These are phyloP conservation scores for Diplosphaera chodatii DNA, from an alignment of 139 green algal species.

Conservation along the genomic window DNA sequence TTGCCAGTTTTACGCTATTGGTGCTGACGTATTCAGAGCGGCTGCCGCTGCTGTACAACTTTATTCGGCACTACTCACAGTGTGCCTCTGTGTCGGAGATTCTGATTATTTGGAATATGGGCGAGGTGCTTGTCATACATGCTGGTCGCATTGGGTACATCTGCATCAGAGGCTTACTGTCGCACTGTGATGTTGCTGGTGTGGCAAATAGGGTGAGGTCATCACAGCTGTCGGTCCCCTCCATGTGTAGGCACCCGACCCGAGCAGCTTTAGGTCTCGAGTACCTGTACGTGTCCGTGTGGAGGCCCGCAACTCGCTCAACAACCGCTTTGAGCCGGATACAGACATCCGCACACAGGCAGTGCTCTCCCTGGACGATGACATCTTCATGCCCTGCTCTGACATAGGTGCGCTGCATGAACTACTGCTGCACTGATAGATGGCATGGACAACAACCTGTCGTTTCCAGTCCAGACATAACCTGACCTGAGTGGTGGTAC, in stretches of 20 bases:
- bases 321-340: constrained; percentile 44
- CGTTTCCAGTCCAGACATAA: too few species aligned
- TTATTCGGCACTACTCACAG: constrained; percentile 36
- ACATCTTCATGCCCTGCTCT: constrained; percentile 5
- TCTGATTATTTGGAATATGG: constrained; percentile 45
- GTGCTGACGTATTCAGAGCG: constrained; percentile 37
- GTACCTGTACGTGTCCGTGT: constrained; percentile 35
- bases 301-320: constrained; percentile 36
- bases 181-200: too few species aligned
- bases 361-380: constrained; percentile 32
- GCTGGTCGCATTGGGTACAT: too few species aligned
- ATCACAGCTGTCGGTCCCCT: too few species aligned
- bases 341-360: constrained; percentile 13
- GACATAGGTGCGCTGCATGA: background rate
- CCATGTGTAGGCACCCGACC: background rate
- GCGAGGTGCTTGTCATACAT: too few species aligned
- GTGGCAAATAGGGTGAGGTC: too few species aligned
- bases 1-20: constrained; percentile 35
- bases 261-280: constrained; percentile 12
- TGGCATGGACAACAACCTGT: too few species aligned
- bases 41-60: constrained; percentile 30
- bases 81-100: constrained; percentile 40
- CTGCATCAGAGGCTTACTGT: too few species aligned
- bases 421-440: background rate
- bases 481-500: too few species aligned